Evolutionary conservation across 2,329 filamentous ascomycete genomes (phyloP).

Genomic region (Penicillium sp.): DNA sequence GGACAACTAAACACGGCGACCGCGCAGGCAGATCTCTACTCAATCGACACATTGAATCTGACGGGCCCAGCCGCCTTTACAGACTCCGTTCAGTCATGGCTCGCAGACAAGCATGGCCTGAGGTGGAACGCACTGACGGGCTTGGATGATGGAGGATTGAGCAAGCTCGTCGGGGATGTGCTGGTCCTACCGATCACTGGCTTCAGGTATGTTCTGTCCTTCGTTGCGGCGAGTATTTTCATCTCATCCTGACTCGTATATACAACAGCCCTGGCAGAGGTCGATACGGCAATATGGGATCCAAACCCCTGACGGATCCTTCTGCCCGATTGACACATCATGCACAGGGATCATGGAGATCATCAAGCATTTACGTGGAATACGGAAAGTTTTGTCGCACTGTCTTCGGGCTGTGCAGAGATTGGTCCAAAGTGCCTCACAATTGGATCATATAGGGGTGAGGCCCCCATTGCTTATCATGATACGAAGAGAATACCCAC

Average conservation of each 20-base stretch:
- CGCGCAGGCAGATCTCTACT: not conserved
- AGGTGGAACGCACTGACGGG: slow-evolving; percentile 1
- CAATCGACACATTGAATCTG: not conserved
- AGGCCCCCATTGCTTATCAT: not conserved
- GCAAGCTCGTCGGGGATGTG: slow-evolving; percentile 1
- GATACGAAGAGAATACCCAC: not conserved
- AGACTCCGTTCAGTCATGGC: not conserved
- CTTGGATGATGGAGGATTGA: not conserved
- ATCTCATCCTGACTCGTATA: too few relatives aligned
- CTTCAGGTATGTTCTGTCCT: not conserved
- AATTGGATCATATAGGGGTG: not conserved
- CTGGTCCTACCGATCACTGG: not conserved
- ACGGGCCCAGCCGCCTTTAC: not conserved
- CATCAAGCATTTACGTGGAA: not conserved
- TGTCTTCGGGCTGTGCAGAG: not conserved
- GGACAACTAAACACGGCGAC: not conserved
- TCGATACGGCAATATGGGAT: slow-evolving; percentile 2
- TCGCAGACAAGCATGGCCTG: not conserved
- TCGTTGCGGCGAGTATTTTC: too few relatives aligned
- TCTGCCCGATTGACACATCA: slow-evolving; percentile 1
- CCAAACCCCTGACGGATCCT: not conserved
- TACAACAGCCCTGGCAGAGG: not conserved
- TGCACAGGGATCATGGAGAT: slow-evolving; percentile 1
- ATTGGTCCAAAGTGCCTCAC: slow-evolving; percentile 2
- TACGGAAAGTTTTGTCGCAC: slow-evolving; percentile 3